A percentile compares a stretch with the other conserved stretches of the same genome.
phyloP scores from a whole-genome alignment of 768 basidiomycete species.

The Pleurotus pulmonarius region DNA sequence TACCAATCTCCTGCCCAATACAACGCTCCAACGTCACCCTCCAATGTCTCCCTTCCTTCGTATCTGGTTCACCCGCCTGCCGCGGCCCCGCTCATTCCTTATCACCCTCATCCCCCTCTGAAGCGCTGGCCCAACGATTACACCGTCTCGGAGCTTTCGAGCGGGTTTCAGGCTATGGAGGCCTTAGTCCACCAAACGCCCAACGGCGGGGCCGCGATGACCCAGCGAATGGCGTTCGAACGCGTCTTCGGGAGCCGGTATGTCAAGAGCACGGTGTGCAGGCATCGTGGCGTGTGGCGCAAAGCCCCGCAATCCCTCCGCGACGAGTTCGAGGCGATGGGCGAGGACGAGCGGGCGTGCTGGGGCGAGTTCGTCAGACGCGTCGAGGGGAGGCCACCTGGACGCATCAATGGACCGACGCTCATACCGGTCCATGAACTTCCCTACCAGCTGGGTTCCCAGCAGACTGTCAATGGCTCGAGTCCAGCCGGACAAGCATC shows the following conservation, averaged over 20 bases:
- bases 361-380: conserved; percentile 69
- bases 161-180: conserved; percentile 51
- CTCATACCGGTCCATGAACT: conserved; percentile 9
- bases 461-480: neutral
- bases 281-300: conserved; percentile 66
- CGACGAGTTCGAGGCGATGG: conserved; percentile 54
- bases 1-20: conserved; percentile 1
- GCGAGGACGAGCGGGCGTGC: conserved; percentile 49
- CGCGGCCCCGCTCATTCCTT: conserved; percentile 30
- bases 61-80: conserved; percentile 24
- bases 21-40: neutral
- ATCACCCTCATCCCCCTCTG: conserved; percentile 58
- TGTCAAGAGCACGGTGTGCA: conserved; percentile 71
- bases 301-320: conserved; percentile 46
- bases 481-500: neutral
- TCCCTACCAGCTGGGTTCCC: conserved; percentile 1
- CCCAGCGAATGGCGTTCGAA: conserved; percentile 66
- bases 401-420: conserved; percentile 3
- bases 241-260: conserved; percentile 68
- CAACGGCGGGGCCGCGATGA: conserved; percentile 27
- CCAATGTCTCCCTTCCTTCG: conserved; percentile 15
- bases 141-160: conserved; percentile 60
- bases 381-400: conserved; percentile 47
- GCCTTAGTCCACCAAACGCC: conserved; percentile 32
- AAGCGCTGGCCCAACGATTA: conserved; percentile 80